Base-by-base conservation (phyloP, 495 filamentous ascomycete species). In the Tuber aestivum region DNA sequence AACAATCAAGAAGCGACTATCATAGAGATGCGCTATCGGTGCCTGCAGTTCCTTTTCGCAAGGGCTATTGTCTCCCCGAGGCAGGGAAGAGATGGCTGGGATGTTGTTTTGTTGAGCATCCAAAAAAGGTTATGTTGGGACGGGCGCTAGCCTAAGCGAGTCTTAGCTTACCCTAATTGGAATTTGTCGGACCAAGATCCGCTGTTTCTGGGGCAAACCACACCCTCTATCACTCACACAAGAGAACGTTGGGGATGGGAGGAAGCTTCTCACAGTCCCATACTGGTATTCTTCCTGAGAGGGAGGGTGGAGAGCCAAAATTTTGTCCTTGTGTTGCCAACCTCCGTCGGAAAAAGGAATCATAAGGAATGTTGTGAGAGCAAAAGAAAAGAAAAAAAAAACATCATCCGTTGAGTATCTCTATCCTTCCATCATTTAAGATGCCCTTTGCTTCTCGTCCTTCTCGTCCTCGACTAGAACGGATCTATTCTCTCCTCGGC, bases 101-200 rank as follows among this genome's bases (percentile, higher is more conserved):
- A 65, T 65, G 27, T 35, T 65, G 56, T 65, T 65, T 65, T 65
- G 56, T 65, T 65, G 56, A 65, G 56, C 56, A 20, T 18, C 18
- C 56, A 35, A 18, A 7, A 65, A 35, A 65, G 27, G 56, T 65
- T 35, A 35, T 65, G 56, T 65, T 65, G 56, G 56, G 56, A 65
- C 56, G 27, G 27, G 14, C 27, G 14, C 56, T 65, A 65, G 56
- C 56, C 56, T 18, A 65, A 65, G 56, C 56, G 56, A 65, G 56
- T 18, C 27, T 65, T 35, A 8, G 3, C 4, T 65, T 65, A 18
- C 56, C 18, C 12, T 65, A 65, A 35, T 65, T 16, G 56, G 56
- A 65, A 65, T 3, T 35, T 65, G 27, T 35, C 56, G 27, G 18
- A 20, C 56, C 16, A 20, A 65, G 27, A 65, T 65, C 56, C 27